phyloP scores from a whole-genome alignment of 495 filamentous ascomycete species.

The Tuber aestivum region DNA sequence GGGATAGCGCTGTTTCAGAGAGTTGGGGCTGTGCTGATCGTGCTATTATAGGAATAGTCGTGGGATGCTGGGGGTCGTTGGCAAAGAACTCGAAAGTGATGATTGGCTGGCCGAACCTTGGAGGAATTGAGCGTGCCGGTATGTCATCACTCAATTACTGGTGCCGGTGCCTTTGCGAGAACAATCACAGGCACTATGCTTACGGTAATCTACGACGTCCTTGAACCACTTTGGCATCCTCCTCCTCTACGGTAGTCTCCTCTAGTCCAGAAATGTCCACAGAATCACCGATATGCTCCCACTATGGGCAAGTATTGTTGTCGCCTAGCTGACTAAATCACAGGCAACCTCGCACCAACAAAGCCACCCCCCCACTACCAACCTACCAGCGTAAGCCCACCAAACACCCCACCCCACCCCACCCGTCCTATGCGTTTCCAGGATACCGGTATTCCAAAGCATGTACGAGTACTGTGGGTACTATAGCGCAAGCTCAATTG shows the following conservation, averaged over 20 bases:
- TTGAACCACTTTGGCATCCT: not conserved
- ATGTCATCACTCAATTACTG: not conserved
- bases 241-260: too few relatives aligned
- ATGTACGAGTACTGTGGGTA: not conserved
- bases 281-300: not conserved
- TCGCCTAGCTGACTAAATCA: not conserved
- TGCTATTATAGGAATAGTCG: not conserved
- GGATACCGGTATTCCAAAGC: not conserved
- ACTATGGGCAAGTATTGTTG: not conserved
- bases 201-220: not conserved
- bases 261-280: not conserved
- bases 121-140: not conserved
- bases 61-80: not conserved
- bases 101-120: not conserved
- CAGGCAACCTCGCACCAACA: not conserved
- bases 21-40: not conserved
- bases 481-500: not conserved
- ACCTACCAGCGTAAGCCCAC: not conserved
- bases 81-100: not conserved
- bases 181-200: not conserved
- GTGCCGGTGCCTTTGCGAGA: not conserved
- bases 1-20: not conserved
- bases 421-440: not conserved
- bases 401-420: not conserved
- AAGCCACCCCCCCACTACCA: not conserved